These are phyloP conservation scores for Fragaria vesca DNA, from an alignment of 306 rosid species.

Conservation along the genomic window DNA sequence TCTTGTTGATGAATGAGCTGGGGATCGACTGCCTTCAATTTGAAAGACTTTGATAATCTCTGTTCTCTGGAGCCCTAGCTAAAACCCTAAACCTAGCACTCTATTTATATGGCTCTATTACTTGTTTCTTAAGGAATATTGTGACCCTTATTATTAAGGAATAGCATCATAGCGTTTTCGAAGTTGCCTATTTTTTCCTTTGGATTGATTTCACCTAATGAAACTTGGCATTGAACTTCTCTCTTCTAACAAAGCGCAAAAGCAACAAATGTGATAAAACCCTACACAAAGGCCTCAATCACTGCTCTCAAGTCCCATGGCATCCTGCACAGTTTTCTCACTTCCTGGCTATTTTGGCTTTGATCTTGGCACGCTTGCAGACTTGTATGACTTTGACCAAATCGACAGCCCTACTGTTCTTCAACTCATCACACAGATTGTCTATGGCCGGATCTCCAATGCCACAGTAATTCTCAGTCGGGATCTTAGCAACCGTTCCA, in stretches of 20 bases:
- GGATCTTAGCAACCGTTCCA: constrained; percentile 43
- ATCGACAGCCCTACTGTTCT: constrained; percentile 58
- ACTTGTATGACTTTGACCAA: constrained; percentile 39
- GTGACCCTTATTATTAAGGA: not conserved
- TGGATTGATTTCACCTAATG: not conserved
- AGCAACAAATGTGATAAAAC: not conserved
- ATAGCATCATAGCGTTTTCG: not conserved
- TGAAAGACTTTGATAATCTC: no score
- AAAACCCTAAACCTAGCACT: no score
- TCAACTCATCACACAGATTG: constrained; percentile 60
- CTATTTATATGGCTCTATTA: no score
- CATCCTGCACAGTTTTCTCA: constrained; percentile 14
- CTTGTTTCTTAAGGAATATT: not conserved
- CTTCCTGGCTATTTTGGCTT: constrained; percentile 25
- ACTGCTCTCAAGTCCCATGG: not conserved
- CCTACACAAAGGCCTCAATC: not conserved
- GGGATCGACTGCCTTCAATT: no score
- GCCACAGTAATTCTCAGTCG: constrained; percentile 52
- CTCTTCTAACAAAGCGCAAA: not conserved
- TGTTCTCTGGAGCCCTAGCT: not conserved
- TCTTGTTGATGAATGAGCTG: no score
- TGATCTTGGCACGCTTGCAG: constrained; percentile 37
- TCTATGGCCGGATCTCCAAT: constrained; percentile 58
- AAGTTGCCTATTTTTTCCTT: no score
- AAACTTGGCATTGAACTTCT: not conserved